Conservation (phyloP, 495 filamentous ascomycete genomes). For the Podospora bellae-mahoneyi region DNA sequence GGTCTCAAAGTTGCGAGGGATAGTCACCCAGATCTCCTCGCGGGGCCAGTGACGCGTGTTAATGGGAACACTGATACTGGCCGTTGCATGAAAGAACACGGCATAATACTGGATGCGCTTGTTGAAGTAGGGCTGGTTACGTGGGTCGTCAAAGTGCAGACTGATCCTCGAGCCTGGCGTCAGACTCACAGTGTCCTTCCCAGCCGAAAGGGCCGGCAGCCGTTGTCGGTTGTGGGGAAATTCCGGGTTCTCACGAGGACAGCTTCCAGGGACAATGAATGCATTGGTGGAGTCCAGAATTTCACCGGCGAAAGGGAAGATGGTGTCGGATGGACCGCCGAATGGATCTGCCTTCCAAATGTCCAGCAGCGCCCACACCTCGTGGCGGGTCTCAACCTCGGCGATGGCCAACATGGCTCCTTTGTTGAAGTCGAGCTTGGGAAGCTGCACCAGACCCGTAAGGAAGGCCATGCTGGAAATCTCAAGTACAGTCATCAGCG, state of each 20-base stretch:
- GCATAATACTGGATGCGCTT: constrained; percentile 43
- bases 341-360: constrained; percentile 50
- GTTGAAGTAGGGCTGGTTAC: constrained; percentile 43
- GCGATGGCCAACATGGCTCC: constrained; percentile 49
- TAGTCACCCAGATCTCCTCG: constrained; percentile 37
- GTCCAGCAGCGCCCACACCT: constrained; percentile 51
- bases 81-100: constrained; percentile 50
- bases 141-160: constrained; percentile 39
- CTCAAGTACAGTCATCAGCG: constrained; percentile 48
- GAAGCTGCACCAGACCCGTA: constrained; percentile 47
- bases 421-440: constrained; percentile 36
- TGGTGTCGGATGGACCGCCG: constrained; percentile 48
- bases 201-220: constrained; percentile 41
- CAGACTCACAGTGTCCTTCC: constrained; percentile 35
- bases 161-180: constrained; percentile 43
- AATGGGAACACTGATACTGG: constrained; percentile 46
- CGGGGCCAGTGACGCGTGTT: constrained; percentile 33
- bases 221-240: constrained; percentile 48
- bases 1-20: constrained; percentile 47
- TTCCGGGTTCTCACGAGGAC: constrained; percentile 46
- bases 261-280: constrained; percentile 49
- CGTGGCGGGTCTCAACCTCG: constrained; percentile 48
- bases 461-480: constrained; percentile 55
- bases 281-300: constrained; percentile 50
- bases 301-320: constrained; percentile 54